Evolutionary conservation across 768 basidiomycete species (phyloP), one percentile per base, ranked within the genome.

Genomic region (Phlegmacium glaucopus): DNA sequence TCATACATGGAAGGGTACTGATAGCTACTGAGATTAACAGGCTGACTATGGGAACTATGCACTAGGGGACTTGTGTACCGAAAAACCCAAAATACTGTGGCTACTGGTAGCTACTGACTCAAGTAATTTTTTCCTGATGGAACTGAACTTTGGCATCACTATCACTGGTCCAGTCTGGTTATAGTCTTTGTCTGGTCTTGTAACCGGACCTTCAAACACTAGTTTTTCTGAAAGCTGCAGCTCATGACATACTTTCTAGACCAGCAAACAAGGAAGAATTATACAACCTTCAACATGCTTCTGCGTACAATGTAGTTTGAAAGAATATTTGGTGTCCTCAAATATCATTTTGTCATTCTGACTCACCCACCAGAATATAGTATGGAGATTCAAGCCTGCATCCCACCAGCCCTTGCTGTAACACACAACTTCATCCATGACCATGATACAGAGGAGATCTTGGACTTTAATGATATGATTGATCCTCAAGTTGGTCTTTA

Each of bases 261-360:
- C 71, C 71, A 30, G 35, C 12, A 44, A 69, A 66, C 36, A 48
- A 60, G 30, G 57, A 74, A 54, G 70, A 76, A 51, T 53, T 75
- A 1, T 75, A 62, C 49, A 76, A 74, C 57, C 60, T 76, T 4
- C 56, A 63, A n/a, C 71, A 76, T 60, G 59, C 70, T 7, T 60
- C 58, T 46, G 64, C 62, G 39, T 61, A 58, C 1, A 76, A 72
- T 63, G 60, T 71, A 18, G 55, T n/a, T 73, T 48, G 68, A 72
- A 49, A 53, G 50, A 9, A 69, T 71, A 27, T 72, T 71, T 62
- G 70, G 70, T 43, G 62, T 71, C 4, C 8, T 67, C 35, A 72
- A 72, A 55, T 44, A 52, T 13, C 46, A 54, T 0, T 63, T 49
- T 38, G 34, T 25, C 6, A 57, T 62, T 32, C 54, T 63, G 12